Base-by-base conservation (phyloP, 768 basidiomycete species). In the Mycena crocata region DNA sequence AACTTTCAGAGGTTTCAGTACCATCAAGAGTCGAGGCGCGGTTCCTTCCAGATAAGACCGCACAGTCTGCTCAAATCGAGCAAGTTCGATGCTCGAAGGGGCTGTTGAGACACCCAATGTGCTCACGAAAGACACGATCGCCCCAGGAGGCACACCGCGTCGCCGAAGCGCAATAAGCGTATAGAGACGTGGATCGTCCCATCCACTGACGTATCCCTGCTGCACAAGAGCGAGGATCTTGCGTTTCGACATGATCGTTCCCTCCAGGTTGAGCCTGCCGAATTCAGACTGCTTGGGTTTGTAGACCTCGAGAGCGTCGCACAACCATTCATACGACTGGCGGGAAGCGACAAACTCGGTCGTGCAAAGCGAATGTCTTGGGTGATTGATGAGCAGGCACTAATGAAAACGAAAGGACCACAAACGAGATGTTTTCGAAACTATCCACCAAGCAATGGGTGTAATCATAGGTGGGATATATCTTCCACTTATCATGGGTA, bases 381-480 rank as follows among this genome's bases (percentile, higher is more conserved):
- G 13, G 32, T 6, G 23, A 48, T 54, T 34, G 23, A 21, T 69
- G 24, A 75, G 51, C n/a, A 34, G 54, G 19, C 28, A 24, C 26
- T 17, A 5, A 28, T 42, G 28, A 37, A 37, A 55, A 64, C 30
- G 55, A 56, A 44, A 24, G 50, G 7, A 28, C 21, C 12, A 89
- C 96, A 77, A 74, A 98, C 98, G 96, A 94, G 69, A 99, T 98
- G 77, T 99, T 98, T 79, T 99, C 98, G 75, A 99, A 93, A 74
- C 96, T 98, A 86, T 99, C 98, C 59, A 94, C 93, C 57, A 99
- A 81, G 80, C 98, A 99, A 82, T 99, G 98, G 0, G 98, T 98
- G 77, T 97, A 99, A 77, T 99, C 98, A 76, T 99, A 99, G 0
- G 96, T 98, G 3, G 97, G 97, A 78, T 99, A 99, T 66, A 99